phyloP scores from a whole-genome alignment of 2,329 filamentous ascomycete species.

The Claviceps digitariae region DNA sequence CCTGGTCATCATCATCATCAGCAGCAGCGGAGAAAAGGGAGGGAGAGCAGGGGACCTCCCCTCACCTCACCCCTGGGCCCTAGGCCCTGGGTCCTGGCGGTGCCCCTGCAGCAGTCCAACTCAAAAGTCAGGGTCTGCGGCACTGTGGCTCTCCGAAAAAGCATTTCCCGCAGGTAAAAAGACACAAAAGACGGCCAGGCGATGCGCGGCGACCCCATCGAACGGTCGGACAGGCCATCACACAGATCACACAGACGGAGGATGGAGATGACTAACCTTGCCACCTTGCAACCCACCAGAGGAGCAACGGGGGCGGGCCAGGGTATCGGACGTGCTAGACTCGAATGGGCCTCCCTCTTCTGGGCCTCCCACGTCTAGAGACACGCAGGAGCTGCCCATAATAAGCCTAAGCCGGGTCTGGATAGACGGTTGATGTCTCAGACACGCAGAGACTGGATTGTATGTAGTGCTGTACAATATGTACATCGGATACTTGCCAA shows the following conservation, averaged over 20 bases:
- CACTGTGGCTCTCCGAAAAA: background rate
- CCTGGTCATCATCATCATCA: background rate
- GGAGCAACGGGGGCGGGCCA: background rate
- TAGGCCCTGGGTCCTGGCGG: no score
- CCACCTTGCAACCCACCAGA: background rate
- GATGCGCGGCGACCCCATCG: slow-evolving; percentile 8
- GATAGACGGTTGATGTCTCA: background rate
- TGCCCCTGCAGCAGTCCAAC: background rate
- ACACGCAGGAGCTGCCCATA: background rate
- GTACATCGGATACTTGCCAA: background rate
- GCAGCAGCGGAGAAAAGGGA: background rate
- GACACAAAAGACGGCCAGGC: background rate
- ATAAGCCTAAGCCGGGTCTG: no score
- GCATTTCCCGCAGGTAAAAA: background rate
- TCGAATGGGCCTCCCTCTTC: background rate
- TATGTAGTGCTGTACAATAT: no score
- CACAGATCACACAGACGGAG: background rate
- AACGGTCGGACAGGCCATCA: background rate
- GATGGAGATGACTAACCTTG: background rate
- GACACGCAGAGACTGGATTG: background rate
- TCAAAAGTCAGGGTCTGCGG: background rate
- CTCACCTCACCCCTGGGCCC: no score
- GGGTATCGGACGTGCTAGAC: slow-evolving; percentile 11
- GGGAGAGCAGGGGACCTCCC: background rate
- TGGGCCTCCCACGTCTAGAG: no score